Evolutionary conservation across 176 grass and related monocot species (phyloP).

Genomic region (Oryza nivara): DNA sequence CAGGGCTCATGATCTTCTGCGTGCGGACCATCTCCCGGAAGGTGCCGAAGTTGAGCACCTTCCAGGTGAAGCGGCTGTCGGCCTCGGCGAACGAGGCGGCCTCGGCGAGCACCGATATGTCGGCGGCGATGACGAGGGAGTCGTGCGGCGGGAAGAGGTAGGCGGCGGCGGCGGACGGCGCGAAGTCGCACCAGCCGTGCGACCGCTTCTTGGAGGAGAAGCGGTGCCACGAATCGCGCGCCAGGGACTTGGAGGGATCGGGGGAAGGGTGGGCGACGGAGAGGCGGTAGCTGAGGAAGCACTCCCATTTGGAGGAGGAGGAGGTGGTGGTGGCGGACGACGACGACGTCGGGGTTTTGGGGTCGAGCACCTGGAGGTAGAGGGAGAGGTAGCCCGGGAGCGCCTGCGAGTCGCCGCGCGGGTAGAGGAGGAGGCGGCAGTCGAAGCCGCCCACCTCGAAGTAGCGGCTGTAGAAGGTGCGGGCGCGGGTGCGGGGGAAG

Average conservation of each 20-base stretch:
- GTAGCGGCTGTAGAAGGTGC: constrained; percentile 85
- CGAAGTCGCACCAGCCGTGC: constrained; percentile 94
- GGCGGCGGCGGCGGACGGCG: constrained; percentile 56
- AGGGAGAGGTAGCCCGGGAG: constrained; percentile 88
- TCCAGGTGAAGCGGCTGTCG: constrained; percentile 91
- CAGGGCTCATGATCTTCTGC: constrained; percentile 91
- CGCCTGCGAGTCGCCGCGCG: constrained; percentile 80
- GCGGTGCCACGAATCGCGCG: constrained; percentile 88
- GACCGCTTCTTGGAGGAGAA: constrained; percentile 96
- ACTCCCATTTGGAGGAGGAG: constrained; percentile 78
- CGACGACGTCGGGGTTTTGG: constrained; percentile 69
- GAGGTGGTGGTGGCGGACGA: constrained; percentile 57
- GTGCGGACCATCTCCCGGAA: constrained; percentile 90
- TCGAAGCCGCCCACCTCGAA: constrained; percentile 93
- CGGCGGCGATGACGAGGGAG: constrained; percentile 67
- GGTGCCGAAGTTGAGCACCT: constrained; percentile 74
- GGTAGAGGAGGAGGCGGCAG: constrained; percentile 93
- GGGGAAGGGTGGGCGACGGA: constrained; percentile 55
- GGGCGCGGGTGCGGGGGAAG: constrained; percentile 74
- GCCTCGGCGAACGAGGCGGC: constrained; percentile 55
- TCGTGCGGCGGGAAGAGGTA: constrained; percentile 64
- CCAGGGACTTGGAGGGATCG: constrained; percentile 65
- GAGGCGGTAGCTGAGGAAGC: constrained; percentile 89
- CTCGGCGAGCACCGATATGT: constrained; percentile 84
- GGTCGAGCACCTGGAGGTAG: constrained; percentile 97